Evolutionary conservation across 1,284 basidiomycete genomes (phyloP), one percentile per base, ranked within the genome.

Genomic region (Flammula alnicola): DNA sequence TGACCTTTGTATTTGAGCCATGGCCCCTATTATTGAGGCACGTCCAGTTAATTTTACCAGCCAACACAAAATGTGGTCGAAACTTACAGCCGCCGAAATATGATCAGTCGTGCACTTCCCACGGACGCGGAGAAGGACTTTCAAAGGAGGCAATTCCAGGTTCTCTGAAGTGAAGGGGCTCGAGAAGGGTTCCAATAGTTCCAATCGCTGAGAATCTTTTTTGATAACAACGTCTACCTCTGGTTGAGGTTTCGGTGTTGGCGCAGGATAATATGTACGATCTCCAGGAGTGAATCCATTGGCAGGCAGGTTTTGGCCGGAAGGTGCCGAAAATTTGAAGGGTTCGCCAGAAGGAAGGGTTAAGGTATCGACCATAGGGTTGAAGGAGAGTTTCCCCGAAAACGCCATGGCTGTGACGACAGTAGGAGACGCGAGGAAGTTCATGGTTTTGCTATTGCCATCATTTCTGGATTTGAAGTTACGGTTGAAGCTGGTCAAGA

Each of bases 61-160:
- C 22, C 44, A 20, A 19, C 25, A 32, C 22, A 30, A 7, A 38
- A 10, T 16, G n/a, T n/a, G n/a, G 10, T n/a, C 1, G 25, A 20
- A 4, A 38, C 44, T 44, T 60, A 90, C 88, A 23, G 95, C 95
- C 41, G 95, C 95, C 32, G 91, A 94, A 51, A 98, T 98, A 68
- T 98, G 95, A 65, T 99, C 97, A 22, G 97, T 99, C 12, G 96
- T 99, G 72, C 96, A 99, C 74, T 99, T 99, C 39, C 97, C 97
- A 58, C 92, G 77, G 12, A 99, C 92, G 20, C 95, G 77, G 80
- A 99, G 85, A 46, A 99, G 70, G 51, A 96, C 93, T 61, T 84
- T 91, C 68, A 95, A 72, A 29, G 78, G 60, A 16, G 93, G 88
- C 10, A 99, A 78, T 76, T 99, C 97, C 45, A 88, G 71, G 23